Percentiles rank a stretch among this genome's conserved stretches.
These are phyloP conservation scores for Ziziphus jujuba DNA, from an alignment of 306 rosid genomes.

Conservation along the genomic window DNA sequence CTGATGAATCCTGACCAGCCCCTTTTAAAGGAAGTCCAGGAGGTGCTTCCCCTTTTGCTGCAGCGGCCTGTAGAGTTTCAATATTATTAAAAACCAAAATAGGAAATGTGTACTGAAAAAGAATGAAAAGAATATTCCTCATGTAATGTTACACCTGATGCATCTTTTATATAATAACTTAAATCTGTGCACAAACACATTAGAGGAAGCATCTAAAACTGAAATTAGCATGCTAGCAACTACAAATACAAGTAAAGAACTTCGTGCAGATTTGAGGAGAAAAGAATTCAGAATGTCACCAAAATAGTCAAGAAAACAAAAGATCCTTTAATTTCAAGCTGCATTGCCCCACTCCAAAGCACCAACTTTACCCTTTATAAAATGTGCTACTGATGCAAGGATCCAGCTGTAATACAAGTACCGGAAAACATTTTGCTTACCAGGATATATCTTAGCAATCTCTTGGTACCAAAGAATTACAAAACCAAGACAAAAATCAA, in stretches of 20 bases:
- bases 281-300: not conserved
- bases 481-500: not conserved
- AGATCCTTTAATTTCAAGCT: too few species aligned
- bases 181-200: constrained; percentile 2
- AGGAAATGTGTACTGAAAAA: not conserved
- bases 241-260: not conserved
- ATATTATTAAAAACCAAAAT: constrained; percentile 13
- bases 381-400: not conserved
- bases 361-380: not conserved
- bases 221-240: not conserved
- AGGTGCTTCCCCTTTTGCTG: constrained; percentile 99
- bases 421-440: not conserved
- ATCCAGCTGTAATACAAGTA: not conserved
- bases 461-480: not conserved
- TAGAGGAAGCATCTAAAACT: not conserved
- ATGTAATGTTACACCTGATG: too few species aligned
- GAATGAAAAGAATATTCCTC: not conserved
- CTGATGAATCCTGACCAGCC: constrained; percentile 96
- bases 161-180: not conserved
- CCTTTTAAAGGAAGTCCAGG: constrained; percentile 97
- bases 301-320: too few species aligned
- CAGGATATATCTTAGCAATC: not conserved
- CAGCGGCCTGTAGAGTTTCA: constrained; percentile 78
- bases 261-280: not conserved
- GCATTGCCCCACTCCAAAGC: not conserved